phyloP scores from a whole-genome alignment of 805 yeast species.

The Ogataea dorogensis region DNA sequence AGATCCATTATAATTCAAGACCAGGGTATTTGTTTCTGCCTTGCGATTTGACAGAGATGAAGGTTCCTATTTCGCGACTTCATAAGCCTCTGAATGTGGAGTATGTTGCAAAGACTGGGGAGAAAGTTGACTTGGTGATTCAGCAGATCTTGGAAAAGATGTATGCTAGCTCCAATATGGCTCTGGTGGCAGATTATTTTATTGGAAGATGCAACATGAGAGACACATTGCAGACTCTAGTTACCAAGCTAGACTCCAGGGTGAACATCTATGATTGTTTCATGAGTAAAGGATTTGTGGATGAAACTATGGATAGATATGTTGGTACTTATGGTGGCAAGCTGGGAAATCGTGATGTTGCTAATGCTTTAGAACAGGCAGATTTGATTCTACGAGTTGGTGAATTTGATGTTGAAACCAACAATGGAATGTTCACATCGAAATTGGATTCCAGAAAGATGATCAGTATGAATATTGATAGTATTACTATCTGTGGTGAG shows the following conservation, averaged over 20 bases:
- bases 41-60: slow-evolving; percentile 60
- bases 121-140: slow-evolving; percentile 24
- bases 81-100: slow-evolving; percentile 28
- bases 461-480: slow-evolving; percentile 44
- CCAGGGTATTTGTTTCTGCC: slow-evolving; percentile 89
- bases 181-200: slow-evolving; percentile 44
- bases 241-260: slow-evolving; percentile 33
- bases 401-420: slow-evolving; percentile 59
- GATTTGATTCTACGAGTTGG: slow-evolving; percentile 78
- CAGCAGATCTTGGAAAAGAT: slow-evolving; percentile 35
- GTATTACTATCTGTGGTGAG: slow-evolving; percentile 37
- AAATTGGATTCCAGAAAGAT: slow-evolving; percentile 26
- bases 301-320: slow-evolving; percentile 41
- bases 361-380: slow-evolving; percentile 44
- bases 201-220: slow-evolving; percentile 39
- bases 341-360: slow-evolving; percentile 31
- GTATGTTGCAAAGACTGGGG: slow-evolving; percentile 19
- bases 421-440: slow-evolving; percentile 58
- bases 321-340: slow-evolving; percentile 45
- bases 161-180: slow-evolving; percentile 38
- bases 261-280: slow-evolving; percentile 42
- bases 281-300: slow-evolving; percentile 39
- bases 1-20: slow-evolving; percentile 56
- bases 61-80: slow-evolving; percentile 39
- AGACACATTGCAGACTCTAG: slow-evolving; percentile 29